Evolutionary conservation across 202 grass and related monocot genomes (phyloP), one percentile per base, ranked within the genome.

Genomic region (Eragrostis tef): DNA sequence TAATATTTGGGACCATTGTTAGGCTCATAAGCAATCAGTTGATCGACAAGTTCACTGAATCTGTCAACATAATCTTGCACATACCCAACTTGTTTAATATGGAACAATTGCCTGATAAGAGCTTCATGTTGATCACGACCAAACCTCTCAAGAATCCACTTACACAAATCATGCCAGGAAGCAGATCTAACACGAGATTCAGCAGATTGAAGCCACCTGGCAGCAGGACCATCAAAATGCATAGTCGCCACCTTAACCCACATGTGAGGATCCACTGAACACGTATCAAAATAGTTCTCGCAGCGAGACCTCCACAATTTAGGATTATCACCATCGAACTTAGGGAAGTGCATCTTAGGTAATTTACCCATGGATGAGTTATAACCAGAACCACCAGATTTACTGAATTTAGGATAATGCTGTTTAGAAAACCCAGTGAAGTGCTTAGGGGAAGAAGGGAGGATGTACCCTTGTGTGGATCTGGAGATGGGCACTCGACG

Each of bases 161-260:
- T 20, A 9, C 52, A 20, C 6, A 56, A 56, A 1, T 9, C 5
- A 5, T 7, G 19, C 52, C 50, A 56, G 9, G 5, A n/a, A 9
- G 19, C 5, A 0, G 7, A 2, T 9, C 1, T 20, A 0, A 56
- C 0, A 0, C 52, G 19, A 1, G 7, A 5, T 2, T 20, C 19
- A 2, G 15, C 52, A 2, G 58, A 62, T 2, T 62, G 58, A 0
- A 62, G 13, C 58, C 58, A 62, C 0, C 24, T 24, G 0, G 24
- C 24, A 6, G 58, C 24, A 26, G 24, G 3, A 2, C 58, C 22
- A 3, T 24, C 9, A 12, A 62, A 27, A 6, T 62, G 24, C 58
- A 62, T 62, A 6, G 24, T 13, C 0, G 58, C 58, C 2, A 62
- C 11, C 1, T 27, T 25, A 1, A 62, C 12, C 58, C 58, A 62